These are phyloP conservation scores for Umbilicus rupestris DNA, from an alignment of 164 flowering plant genomes.

Conservation along the genomic window DNA sequence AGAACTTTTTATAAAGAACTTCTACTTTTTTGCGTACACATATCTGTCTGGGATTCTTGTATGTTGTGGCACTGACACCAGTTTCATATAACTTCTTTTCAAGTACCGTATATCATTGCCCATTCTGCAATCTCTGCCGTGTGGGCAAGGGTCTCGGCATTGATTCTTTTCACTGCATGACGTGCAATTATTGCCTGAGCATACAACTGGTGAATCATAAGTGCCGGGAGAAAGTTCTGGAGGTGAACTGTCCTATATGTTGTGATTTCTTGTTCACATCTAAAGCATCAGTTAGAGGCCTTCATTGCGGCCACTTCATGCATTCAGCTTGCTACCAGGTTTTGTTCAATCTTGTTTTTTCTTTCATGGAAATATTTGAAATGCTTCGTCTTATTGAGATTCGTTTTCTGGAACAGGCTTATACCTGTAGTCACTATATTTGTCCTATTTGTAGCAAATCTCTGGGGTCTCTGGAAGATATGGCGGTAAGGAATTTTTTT, in stretches of 20 bases:
- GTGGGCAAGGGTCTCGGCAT: slow-evolving; percentile 84
- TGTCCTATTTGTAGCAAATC: slow-evolving; percentile 96
- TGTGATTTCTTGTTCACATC: slow-evolving; percentile 87
- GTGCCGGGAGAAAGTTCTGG: slow-evolving; percentile 84
- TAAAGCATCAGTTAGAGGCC: slow-evolving; percentile 66
- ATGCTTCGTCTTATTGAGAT: slow-evolving; percentile 4
- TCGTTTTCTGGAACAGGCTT: slow-evolving; percentile 48
- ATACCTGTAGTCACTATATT: slow-evolving; percentile 76
- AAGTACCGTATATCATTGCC: slow-evolving; percentile 92
- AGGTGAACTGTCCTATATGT: slow-evolving; percentile 91
- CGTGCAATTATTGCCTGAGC: slow-evolving; percentile 81
- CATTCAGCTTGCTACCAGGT: slow-evolving; percentile 95
- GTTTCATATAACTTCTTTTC: not conserved
- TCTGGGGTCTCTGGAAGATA: slow-evolving; percentile 81
- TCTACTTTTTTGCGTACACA: not conserved
- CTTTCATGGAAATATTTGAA: not conserved
- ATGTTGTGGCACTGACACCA: not conserved
- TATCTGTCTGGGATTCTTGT: not conserved
- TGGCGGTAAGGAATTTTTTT: slow-evolving; percentile 51
- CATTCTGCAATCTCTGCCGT: slow-evolving; percentile 94
- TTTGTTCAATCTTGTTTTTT: not conserved
- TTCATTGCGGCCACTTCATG: slow-evolving; percentile 97
- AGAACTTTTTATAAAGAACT: not conserved
- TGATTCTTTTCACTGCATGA: slow-evolving; percentile 95
- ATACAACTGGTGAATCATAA: slow-evolving; percentile 64